Base-by-base conservation (phyloP, 2,329 filamentous ascomycete genomes). In the Incumbomyces delicatus region DNA sequence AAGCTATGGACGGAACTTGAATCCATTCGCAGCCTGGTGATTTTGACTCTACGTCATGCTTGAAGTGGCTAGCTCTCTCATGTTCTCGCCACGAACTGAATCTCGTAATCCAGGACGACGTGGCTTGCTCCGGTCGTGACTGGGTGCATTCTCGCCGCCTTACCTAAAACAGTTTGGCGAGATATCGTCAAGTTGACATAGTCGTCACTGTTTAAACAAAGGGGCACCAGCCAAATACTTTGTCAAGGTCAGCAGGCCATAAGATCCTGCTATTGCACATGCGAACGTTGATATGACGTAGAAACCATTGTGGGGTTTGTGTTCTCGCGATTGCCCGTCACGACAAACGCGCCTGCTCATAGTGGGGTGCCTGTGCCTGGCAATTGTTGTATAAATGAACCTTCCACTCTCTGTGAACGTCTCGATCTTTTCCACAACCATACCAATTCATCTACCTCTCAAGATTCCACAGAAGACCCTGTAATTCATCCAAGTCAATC, bases 401-500 rank as follows among this genome's bases (percentile, higher is more conserved):
- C 40, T 13, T 27, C 32, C 32, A n/a, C 29, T n/a, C 27, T 33
- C 14, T 33, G 16, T 30, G 20, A 42, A 32, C n/a, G 20, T n/a
- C 14, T 31, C 18, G 17, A 12, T 20, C 8, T 36, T 31, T 31
- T 45, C 29, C 32, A 29, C 47, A 53, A 47, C 27, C 45, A 33
- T 44, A 49, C 27, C 22, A 10, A 16, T 13, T 12, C 13, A 33
- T 32, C 13, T 6, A 13, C 45, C 41, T 31, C 41, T 8, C 4
- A 27, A 27, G 22, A 5, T 27, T 27, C 8, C 22, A 27, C 22
- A 27, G 22, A 27, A 27, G 5, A 27, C 5, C 22, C 22, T 5
- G 22, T 8, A 27, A 27, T 27, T 8, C 8, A 4, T n/a, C 8
- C 13, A 44, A 50, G 40, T 45, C 44, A 50, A 49, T 30, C 46